These are phyloP conservation scores for Mortierella sp. DNA, from an alignment of 371 early-diverging fungal species.

Conservation along the genomic window DNA sequence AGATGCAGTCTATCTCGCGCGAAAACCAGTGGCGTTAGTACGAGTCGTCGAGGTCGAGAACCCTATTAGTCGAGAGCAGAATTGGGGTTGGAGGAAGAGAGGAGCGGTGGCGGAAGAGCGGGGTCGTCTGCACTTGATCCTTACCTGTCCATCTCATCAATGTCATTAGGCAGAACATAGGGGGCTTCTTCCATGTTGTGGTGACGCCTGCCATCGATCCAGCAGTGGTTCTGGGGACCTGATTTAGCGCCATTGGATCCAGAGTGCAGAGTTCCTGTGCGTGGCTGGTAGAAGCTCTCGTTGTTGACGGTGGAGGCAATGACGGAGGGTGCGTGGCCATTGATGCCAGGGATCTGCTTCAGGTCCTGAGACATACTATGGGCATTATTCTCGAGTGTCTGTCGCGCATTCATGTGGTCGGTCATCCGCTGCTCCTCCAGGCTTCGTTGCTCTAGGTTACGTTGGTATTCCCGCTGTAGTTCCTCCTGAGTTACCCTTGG, in stretches of 20 bases:
- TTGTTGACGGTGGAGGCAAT: slow-evolving; percentile 52
- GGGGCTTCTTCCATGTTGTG: slow-evolving; percentile 56
- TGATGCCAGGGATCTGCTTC: slow-evolving; percentile 43
- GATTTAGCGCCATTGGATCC: slow-evolving; percentile 3
- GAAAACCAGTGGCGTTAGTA: not conserved
- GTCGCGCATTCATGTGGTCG: slow-evolving; percentile 33
- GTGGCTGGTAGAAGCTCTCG: slow-evolving; percentile 51
- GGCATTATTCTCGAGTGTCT: slow-evolving; percentile 38
- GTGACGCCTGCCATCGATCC: slow-evolving; percentile 61
- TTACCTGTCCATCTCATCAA: slow-evolving; percentile 56
- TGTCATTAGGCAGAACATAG: slow-evolving; percentile 67
- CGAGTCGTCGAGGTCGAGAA: no score
- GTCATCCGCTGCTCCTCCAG: slow-evolving; percentile 41
- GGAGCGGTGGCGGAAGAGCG: no score
- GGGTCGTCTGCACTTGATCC: no score
- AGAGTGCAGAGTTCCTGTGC: slow-evolving; percentile 26
- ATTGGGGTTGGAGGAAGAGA: not conserved
- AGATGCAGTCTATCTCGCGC: slow-evolving; percentile 30
- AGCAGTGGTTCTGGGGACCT: slow-evolving; percentile 43
- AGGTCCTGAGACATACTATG: slow-evolving; percentile 26
- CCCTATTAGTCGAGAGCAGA: not conserved
- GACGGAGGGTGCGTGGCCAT: slow-evolving; percentile 37
- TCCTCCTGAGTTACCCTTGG: slow-evolving; percentile 47
- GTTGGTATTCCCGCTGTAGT: slow-evolving; percentile 47
- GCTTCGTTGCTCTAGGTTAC: slow-evolving; percentile 8